Evolutionary conservation across 306 rosid genomes (phyloP).

Genomic region (Gastrolobium bilobum): DNA sequence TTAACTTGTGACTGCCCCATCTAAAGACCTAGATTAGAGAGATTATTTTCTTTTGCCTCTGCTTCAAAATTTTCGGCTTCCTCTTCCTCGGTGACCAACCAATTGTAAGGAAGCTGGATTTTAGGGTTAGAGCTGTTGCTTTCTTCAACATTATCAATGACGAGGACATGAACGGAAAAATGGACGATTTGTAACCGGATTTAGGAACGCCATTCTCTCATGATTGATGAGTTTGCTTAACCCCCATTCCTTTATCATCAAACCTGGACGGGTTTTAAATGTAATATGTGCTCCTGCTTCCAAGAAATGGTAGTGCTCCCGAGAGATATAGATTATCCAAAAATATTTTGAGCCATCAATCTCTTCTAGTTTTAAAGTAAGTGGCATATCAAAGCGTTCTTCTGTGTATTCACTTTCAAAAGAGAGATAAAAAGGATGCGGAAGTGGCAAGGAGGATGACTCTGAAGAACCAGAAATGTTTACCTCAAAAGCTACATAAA

Average conservation of each 20-base stretch:
- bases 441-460: not conserved
- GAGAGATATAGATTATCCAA: slow-evolving; percentile 31
- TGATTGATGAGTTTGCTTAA: not conserved
- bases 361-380: not conserved
- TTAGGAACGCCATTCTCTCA: not conserved
- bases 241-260: slow-evolving; percentile 7
- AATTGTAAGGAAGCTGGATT: not conserved
- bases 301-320: slow-evolving; percentile 26
- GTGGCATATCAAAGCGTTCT: not conserved
- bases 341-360: not conserved
- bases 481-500: not conserved
- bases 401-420: slow-evolving; percentile 21
- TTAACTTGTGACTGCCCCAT: not conserved
- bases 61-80: not conserved
- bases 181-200: no score
- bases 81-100: slow-evolving; percentile 4
- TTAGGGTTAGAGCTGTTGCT: not conserved
- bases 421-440: slow-evolving; percentile 26
- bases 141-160: not conserved
- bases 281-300: not conserved
- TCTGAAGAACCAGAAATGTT: not conserved
- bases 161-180: no score
- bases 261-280: slow-evolving; percentile 10
- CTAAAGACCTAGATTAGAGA: not conserved
- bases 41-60: not conserved